These are phyloP conservation scores for Penicillium dipodomyicola DNA, from an alignment of 495 filamentous ascomycete species.

Conservation along the genomic window DNA sequence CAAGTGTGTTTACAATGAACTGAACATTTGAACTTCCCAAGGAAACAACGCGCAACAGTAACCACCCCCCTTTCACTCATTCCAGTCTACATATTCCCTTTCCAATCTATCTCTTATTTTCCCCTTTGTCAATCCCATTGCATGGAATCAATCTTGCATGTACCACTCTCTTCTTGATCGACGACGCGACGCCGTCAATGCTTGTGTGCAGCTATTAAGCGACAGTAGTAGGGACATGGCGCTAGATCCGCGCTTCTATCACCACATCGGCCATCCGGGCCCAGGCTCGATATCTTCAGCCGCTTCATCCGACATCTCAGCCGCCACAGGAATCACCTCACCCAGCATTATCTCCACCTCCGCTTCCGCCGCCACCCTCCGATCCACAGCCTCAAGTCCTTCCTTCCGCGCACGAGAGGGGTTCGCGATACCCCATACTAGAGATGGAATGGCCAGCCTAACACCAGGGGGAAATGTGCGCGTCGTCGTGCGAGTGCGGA, in stretches of 20 bases:
- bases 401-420: slow-evolving; percentile 73
- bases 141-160: slow-evolving; percentile 34
- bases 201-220: slow-evolving; percentile 48
- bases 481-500: slow-evolving; percentile 89
- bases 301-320: slow-evolving; percentile 54
- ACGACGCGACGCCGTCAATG: slow-evolving; percentile 47
- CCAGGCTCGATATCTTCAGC: slow-evolving; percentile 55
- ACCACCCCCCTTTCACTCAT: slow-evolving; percentile 22
- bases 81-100: slow-evolving; percentile 14
- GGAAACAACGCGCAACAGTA: slow-evolving; percentile 32
- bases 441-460: slow-evolving; percentile 36
- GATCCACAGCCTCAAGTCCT: slow-evolving; percentile 52
- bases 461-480: slow-evolving; percentile 77
- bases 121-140: slow-evolving; percentile 9
- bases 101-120: not conserved
- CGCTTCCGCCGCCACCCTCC: slow-evolving; percentile 57
- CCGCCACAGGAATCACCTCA: slow-evolving; percentile 52
- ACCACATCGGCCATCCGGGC: slow-evolving; percentile 42
- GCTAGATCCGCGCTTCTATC: slow-evolving; percentile 56
- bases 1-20: slow-evolving; percentile 12
- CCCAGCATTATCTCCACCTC: slow-evolving; percentile 52
- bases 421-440: slow-evolving; percentile 42
- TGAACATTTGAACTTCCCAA: slow-evolving; percentile 9
- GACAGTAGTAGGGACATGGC: slow-evolving; percentile 52
- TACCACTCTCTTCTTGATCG: slow-evolving; percentile 40